Base-by-base conservation (phyloP, 2,329 filamentous ascomycete genomes). In the Nemania serpens region DNA sequence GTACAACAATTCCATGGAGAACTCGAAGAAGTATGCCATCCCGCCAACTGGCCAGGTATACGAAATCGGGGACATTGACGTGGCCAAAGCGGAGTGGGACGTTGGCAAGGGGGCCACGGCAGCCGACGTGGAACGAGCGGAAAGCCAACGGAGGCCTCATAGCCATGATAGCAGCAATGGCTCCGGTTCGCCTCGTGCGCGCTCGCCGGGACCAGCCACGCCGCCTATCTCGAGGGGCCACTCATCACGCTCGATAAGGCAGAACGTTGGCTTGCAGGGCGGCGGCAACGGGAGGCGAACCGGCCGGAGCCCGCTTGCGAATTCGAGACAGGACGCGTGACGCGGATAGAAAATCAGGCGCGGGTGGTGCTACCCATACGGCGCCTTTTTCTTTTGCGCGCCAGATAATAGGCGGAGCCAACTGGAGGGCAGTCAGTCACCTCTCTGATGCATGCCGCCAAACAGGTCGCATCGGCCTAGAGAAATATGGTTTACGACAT, bases 51-150 rank as follows among this genome's bases (percentile, higher is more conserved):
- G 80, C 2, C 79, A 81, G 42, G 78, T 83, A 7, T 82, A 81
- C 63, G 82, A 84, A 66, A 78, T 82, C 50, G 75, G 78, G 13
- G 81, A 83, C 13, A 69, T 76, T 1, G 71, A 76, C 1, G 77
- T 79, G 57, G 72, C 69, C 20, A 78, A 76, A 54, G 74, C 73
- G 11, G 77, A 77, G 12, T 80, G 75, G 65, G 73, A 76, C 9
- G 78, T 78, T n/a, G 74, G 75, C 3, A 68, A 72, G 9, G 76
- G 79, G 25, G 73, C 70, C 4, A 36, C 69, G 71, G 61, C 62
- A 48, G 55, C 64, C 5, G 65, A 70, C 36, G 48, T 61, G 36
- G 68, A n/a, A n/a, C n/a, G n/a, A n/a, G n/a, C n/a, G n/a, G n/a
- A 72, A 45, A 67, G 59, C 7, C 65, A 70, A 36, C 65, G 57